Evolutionary conservation across 305 asterid genomes (phyloP).

Genomic region (Plantago lanceolata): DNA sequence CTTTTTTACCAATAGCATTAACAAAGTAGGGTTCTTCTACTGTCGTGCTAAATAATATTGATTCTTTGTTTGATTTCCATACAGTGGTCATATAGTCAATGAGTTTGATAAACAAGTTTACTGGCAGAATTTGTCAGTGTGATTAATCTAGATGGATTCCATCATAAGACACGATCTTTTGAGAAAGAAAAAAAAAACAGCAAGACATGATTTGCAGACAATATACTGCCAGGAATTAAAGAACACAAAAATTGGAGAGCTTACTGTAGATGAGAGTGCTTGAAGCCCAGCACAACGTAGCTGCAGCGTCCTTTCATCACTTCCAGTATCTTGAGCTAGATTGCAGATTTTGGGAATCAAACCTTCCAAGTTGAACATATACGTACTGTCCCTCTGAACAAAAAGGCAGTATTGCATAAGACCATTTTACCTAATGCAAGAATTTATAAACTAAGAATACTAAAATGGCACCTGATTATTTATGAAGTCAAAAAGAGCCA

Average conservation of each 20-base stretch:
- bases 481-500: conserved; percentile 67
- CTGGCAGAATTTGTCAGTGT: background rate
- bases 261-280: conserved; percentile 66
- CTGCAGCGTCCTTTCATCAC: conserved; percentile 43
- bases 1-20: no score
- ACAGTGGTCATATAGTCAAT: no score
- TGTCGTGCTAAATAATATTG: no score
- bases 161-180: background rate
- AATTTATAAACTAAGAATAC: conserved; percentile 4
- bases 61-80: no score
- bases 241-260: conserved; percentile 19
- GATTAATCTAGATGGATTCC: conserved; percentile 1
- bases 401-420: conserved; percentile 25
- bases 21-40: no score
- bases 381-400: conserved; percentile 61
- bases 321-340: conserved; percentile 74
- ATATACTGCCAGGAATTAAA: conserved; percentile 15
- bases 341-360: conserved; percentile 70
- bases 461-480: conserved; percentile 55
- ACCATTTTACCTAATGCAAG: conserved; percentile 18
- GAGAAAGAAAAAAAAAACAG: background rate
- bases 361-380: conserved; percentile 70
- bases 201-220: conserved; percentile 2
- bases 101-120: background rate
- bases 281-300: conserved; percentile 70